phyloP scores from a whole-genome alignment of 345 rosid species.

The Eucalyptus virginea region DNA sequence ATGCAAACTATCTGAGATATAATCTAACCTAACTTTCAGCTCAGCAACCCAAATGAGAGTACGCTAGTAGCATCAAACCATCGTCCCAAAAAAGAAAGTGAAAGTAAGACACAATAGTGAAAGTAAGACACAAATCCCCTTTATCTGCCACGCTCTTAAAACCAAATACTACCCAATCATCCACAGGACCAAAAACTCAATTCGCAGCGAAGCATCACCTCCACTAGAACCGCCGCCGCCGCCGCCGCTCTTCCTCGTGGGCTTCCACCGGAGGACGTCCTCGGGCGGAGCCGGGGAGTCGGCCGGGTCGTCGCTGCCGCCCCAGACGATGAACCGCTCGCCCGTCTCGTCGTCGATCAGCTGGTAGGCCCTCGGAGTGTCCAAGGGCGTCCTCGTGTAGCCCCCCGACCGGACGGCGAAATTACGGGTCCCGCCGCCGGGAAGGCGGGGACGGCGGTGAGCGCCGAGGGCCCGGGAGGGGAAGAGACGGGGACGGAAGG shows the following conservation, averaged over 20 bases:
- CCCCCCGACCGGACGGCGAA: background rate
- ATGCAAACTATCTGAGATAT: background rate
- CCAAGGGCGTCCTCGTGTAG: conserved; percentile 20
- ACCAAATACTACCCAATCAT: background rate
- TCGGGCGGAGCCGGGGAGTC: conserved; percentile 8
- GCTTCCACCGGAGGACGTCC: conserved; percentile 15
- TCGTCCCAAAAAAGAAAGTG: background rate
- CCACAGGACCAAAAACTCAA: background rate
- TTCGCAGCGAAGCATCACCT: background rate
- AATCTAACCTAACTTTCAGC: background rate
- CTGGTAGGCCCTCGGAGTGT: conserved; percentile 21
- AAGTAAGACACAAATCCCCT: background rate
- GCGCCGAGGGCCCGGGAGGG: background rate
- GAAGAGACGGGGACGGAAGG: background rate
- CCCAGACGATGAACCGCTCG: conserved; percentile 36
- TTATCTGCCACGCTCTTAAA: background rate
- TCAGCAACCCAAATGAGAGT: background rate
- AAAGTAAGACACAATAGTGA: background rate
- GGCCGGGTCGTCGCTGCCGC: conserved; percentile 10
- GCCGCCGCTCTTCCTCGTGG: background rate
- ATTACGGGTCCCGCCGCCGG: background rate
- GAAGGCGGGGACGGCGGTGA: background rate
- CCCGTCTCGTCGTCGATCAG: conserved; percentile 28
- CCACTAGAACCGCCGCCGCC: background rate
- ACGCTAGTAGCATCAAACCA: background rate